Evolutionary conservation across 345 rosid species (phyloP).

Genomic region (Eucalyptus virginea): DNA sequence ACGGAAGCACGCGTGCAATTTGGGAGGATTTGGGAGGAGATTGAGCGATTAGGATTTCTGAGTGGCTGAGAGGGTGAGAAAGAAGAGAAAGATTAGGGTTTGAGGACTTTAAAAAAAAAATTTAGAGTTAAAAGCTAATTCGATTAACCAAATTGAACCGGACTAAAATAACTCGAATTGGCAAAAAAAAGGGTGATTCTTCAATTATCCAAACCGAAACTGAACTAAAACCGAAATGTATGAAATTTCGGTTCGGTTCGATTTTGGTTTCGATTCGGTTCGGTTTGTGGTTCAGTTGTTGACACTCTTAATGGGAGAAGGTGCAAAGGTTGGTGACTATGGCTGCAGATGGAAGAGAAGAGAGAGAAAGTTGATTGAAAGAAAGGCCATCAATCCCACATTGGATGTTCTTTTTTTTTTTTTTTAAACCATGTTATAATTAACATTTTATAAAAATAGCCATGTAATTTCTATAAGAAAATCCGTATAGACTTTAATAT

Average conservation of each 20-base stretch:
- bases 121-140: not conserved
- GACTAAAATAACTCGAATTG: too few species aligned
- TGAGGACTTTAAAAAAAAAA: not conserved
- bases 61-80: not conserved
- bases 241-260: too few species aligned
- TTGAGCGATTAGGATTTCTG: not conserved
- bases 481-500: too few species aligned
- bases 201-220: too few species aligned
- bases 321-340: not conserved
- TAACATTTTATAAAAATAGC: too few species aligned
- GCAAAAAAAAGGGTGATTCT: too few species aligned
- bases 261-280: too few species aligned
- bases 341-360: not conserved
- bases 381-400: not conserved
- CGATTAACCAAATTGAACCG: rapidly evolving
- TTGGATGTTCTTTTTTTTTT: not conserved
- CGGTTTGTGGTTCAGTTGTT: too few species aligned
- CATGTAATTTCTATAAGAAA: too few species aligned
- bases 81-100: not conserved
- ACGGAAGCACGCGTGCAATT: too few species aligned
- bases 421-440: too few species aligned
- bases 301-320: not conserved
- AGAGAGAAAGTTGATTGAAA: not conserved
- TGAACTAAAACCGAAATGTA: too few species aligned
- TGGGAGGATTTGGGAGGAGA: not conserved